Base-by-base conservation (phyloP, 805 yeast species). In the Spathaspora gorwiae region DNA sequence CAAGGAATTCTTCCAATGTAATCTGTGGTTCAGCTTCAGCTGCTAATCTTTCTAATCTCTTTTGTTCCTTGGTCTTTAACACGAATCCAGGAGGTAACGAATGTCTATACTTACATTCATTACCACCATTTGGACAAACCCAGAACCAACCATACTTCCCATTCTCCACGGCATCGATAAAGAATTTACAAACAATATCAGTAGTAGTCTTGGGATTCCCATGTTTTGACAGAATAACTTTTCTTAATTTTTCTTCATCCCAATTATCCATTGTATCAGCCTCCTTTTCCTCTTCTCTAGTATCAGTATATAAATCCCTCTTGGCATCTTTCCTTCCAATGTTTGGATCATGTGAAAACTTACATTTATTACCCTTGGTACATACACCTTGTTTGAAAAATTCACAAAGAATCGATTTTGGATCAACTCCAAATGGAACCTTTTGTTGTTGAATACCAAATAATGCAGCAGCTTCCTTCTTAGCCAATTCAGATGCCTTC, bases 111-210 rank as follows among this genome's bases (percentile, higher is more conserved):
- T 84, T 92, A 79, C 99, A 94, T 49, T 80, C 84, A 49, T 85
- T 81, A 53, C 96, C 97, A 35, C 92, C 90, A 55, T 88, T 88
- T 26, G 99, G 99, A 73, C 99, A 94, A 15, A 78, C 76, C 99
- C 99, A 94, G 68, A 94, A 90, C 99, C 99, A 94, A 60, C 99
- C 99, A 63, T 94, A 94, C 62, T 92, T 92, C 47, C 92, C 94
- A 60, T 90, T 89, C 62, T 94, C 99, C 47, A 94, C 97, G 0
- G 99, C 98, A 48, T 90, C 96, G 53, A 94, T 87, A 70, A 94
- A 95, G 66, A 66, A 81, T 65, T 90, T 94, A 78, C 99, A 94
- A 40, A 94, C 87, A 54, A 79, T 94, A 53, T 92, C 97, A 0
- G 99, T 94, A 11, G 97, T 90, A 9, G 97, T 89, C 64, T 82